Base-by-base conservation (phyloP, 192 early-diverging fungal species). In the Coemansia interrupta region DNA sequence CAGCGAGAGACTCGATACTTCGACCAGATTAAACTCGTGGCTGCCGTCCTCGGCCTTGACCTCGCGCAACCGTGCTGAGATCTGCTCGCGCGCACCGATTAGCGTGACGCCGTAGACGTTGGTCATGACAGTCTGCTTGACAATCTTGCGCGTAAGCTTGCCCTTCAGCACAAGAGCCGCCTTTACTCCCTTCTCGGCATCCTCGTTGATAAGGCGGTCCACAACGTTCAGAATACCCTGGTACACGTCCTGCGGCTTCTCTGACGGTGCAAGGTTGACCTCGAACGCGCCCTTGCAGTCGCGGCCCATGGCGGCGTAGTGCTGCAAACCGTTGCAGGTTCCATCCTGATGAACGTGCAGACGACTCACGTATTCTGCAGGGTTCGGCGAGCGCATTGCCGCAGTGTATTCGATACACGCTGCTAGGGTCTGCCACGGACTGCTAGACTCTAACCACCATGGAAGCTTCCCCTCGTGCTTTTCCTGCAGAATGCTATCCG, bases 51-150 rank as follows among this genome's bases (percentile, higher is more conserved):
- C 79, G 61, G 84, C 85, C 26, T 83, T 79, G 14, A 83, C 68
- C 66, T 98, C 96, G 64, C 84, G 87, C 38, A 98, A 69, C 22
- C 94, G 84, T 36, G 85, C 87, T 20, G 82, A 78, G 56, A 98
- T 94, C 80, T 98, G 96, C 10, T 80, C 78, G 32, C 86, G 77
- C 5, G 96, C 96, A 28, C 96, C 96, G 20, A 99, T 82, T 62
- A 95, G 90, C 2, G 96, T 99, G 48, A 99, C 96, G 26, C 96
- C 96, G 48, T 99, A 99, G 5, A 95, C 94, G 67, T 95, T 96
- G 49, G 96, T 99, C 96, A 99, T 99, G 61, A 99, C 95, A 0
- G 96, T 95, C 63, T 99, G 94, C 80, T 99, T 99, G 52, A 99
- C 92, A 39, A 99, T 84, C 80, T 96, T 96, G 49, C 96, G 88